These are phyloP conservation scores for Pleurotus djamor DNA, from an alignment of 768 basidiomycete genomes.

Conservation along the genomic window DNA sequence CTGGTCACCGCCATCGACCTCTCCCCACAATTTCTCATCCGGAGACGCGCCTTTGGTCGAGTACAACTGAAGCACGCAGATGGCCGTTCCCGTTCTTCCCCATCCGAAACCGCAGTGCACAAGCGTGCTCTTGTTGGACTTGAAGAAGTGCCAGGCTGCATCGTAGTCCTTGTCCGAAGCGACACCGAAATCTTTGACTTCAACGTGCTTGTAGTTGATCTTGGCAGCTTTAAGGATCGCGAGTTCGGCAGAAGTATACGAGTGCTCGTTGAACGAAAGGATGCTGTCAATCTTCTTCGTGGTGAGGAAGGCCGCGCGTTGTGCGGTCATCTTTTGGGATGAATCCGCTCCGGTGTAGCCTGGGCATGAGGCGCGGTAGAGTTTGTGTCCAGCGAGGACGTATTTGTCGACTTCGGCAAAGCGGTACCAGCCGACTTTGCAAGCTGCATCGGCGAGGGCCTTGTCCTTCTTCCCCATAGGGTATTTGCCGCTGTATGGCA, in stretches of 20 bases:
- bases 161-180: neutral
- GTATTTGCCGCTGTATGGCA: neutral
- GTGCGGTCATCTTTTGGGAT: neutral
- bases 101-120: neutral
- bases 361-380: slow-evolving; percentile 2
- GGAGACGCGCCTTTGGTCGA: neutral
- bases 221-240: slow-evolving; percentile 3
- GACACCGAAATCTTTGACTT: slow-evolving; percentile 14
- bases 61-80: neutral
- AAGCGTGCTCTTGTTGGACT: neutral
- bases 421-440: neutral
- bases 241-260: slow-evolving; percentile 10
- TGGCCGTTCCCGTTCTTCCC: neutral
- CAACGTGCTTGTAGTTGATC: slow-evolving; percentile 16
- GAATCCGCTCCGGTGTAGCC: neutral
- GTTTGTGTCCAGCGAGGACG: slow-evolving; percentile 1
- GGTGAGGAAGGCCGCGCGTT: slow-evolving; percentile 8
- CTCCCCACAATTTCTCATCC: neutral
- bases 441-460: neutral
- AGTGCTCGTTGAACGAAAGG: slow-evolving; percentile 15
- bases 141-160: neutral
- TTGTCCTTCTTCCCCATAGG: neutral
- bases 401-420: slow-evolving; percentile 2
- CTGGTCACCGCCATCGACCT: neutral
- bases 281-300: slow-evolving; percentile 15